These are phyloP conservation scores for Begonia masoniana DNA, from an alignment of 306 rosid genomes.

Conservation along the genomic window DNA sequence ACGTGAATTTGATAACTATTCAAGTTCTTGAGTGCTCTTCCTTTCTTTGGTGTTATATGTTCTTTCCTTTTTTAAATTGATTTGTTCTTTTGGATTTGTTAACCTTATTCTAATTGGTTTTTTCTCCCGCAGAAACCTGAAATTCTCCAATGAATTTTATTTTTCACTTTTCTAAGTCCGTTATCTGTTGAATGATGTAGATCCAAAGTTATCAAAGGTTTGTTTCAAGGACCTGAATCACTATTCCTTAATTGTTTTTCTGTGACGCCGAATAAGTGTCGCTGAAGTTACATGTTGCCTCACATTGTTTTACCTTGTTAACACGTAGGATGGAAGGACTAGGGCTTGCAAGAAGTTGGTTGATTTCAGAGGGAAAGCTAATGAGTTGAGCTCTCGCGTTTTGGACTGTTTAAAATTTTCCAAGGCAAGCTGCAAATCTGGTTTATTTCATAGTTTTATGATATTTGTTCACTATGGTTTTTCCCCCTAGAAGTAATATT, in stretches of 20 bases:
- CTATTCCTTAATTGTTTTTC: too few relatives aligned
- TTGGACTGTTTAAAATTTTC: constrained; percentile 74
- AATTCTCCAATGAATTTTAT: too few relatives aligned
- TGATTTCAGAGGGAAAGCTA: constrained; percentile 67
- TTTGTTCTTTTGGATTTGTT: too few relatives aligned
- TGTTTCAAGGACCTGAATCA: constrained; percentile 42
- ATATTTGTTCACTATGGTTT: constrained; percentile 5
- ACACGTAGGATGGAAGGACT: constrained; percentile 65
- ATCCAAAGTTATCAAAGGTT: constrained; percentile 41
- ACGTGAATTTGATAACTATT: too few relatives aligned
- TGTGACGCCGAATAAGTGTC: constrained; percentile 79
- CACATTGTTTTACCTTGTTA: constrained; percentile 15
- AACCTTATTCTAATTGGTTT: too few relatives aligned
- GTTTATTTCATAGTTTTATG: constrained; percentile 4
- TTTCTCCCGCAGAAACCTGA: too few relatives aligned
- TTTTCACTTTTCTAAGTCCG: too few relatives aligned
- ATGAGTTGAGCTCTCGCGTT: constrained; percentile 68
- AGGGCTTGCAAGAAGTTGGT: constrained; percentile 59
- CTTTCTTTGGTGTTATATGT: too few relatives aligned
- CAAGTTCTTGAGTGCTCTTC: too few relatives aligned
- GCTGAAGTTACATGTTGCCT: constrained; percentile 32
- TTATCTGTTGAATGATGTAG: constrained; percentile 61
- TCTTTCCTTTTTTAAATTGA: too few relatives aligned
- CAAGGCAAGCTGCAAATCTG: constrained; percentile 40
- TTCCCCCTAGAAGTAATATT: constrained; percentile 24